Base-by-base conservation (phyloP, 768 basidiomycete genomes). In the Russula lepida region DNA sequence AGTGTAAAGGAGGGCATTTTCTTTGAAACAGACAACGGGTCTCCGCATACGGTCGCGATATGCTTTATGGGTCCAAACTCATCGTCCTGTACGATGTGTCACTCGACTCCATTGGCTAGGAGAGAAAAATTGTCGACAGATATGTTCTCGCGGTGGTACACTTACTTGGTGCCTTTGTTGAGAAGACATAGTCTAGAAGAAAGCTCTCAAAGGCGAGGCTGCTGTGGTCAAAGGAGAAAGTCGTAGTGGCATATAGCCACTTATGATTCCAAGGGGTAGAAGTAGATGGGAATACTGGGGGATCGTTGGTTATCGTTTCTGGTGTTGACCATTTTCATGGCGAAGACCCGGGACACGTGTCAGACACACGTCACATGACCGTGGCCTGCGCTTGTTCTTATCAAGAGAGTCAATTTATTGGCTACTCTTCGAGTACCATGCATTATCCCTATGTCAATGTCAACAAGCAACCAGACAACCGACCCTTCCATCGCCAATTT, bases 1-100 rank as follows among this genome's bases (percentile, higher is more conserved):
- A 95, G 79, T 71, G 98, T 98, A 68, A 99, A 78, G 9, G 92
- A 46, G 97, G 84, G 49, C 95, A n/a, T n/a, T n/a, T n/a, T n/a
- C n/a, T n/a, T 11, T 98, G 78, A 15, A 99, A 81, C 59, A 98
- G 74, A 68, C 89, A 84, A 44, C 95, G 78, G 8, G 89, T 95
- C 69, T 9, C 97, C 97, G 60, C 79, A 82, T n/a, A n/a, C 94
- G 35, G 94, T 94, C n/a, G 95, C 97, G 64, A 98, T 82, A 63
- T 90, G 87, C 69, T 84, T 85, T 65, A 93, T 74, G 43, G 94
- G 88, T 69, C 88, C 77, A 69, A 95, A 88, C 28, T 79, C 75
- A n/a, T 87, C 84, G 6, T n/a, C n/a, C n/a, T n/a, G n/a, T n/a
- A n/a, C n/a, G n/a, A n/a, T n/a, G n/a, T 97, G 88, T 95, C 97